Base-by-base conservation (phyloP, 768 basidiomycete species). In the Termitomyces heimii region DNA sequence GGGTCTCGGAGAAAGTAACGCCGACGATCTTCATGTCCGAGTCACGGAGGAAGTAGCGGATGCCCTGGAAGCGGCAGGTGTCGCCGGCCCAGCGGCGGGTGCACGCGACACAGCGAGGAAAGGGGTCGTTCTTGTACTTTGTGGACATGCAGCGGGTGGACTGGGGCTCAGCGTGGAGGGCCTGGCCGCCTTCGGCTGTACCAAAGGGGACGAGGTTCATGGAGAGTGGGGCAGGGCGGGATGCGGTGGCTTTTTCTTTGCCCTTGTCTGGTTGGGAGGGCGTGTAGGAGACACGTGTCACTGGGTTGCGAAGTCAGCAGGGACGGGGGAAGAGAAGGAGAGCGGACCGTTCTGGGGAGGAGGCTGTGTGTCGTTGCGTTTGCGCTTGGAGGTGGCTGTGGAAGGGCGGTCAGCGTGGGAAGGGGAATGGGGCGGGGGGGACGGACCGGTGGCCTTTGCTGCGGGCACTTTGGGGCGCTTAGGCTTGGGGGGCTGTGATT, bases 61-160 rank as follows among this genome's bases (percentile, higher is more conserved):
- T 88, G n/a, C 84, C 83, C 68, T 92, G 90, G 71, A 92, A 92
- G 26, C 90, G 84, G 66, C 90, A 92, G 2, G 89, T 91, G 67
- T 92, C 90, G 40, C 90, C 89, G 0, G 89, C 89, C 89, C 90
- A 92, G 24, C 90, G 85, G 42, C 90, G 85, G 34, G 86, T 91
- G 68, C 90, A 92, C 3, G 89, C 86, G 35, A 92, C 86, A 64
- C 90, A 92, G 14, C 87, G 84, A 40, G 89, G 87, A 69, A 91
- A 89, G 52, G 79, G 76, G 61, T 90, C 88, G 44, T 75, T 71
- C 60, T 81, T 82, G 68, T 91, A 92, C 48, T 87, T 80, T 63
- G 83, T 87, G 0, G 89, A 90, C 90, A 92, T 92, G 73, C 90
- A 92, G 5, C 90, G 81, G 2, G 89, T 85, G 59, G 83, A 85